Conservation (phyloP, 768 basidiomycete species). For the Boletus eberwhitei region DNA sequence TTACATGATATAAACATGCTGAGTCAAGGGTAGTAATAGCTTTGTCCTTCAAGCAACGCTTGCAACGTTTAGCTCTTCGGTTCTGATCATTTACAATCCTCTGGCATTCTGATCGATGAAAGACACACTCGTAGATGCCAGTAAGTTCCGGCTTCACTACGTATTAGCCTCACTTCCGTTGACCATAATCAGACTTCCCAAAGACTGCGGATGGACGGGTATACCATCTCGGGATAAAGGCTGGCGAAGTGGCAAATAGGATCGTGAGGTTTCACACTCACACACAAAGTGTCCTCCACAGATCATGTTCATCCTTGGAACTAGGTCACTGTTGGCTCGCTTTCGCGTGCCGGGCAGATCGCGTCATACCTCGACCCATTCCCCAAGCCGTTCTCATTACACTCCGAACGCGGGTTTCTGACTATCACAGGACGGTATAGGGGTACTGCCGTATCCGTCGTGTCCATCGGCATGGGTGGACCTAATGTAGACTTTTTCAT, state of each 20-base stretch:
- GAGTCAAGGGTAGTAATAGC: slow-evolving; percentile 1
- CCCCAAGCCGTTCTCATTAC: slow-evolving; percentile 57
- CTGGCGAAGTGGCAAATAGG: slow-evolving; percentile 78
- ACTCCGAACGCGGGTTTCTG: slow-evolving; percentile 73
- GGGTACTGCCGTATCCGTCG: slow-evolving; percentile 61
- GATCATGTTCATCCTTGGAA: slow-evolving; percentile 1
- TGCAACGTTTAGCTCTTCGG: not conserved
- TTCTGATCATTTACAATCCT: slow-evolving; percentile 1
- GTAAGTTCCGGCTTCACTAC: slow-evolving; percentile 39
- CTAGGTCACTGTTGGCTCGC: slow-evolving; percentile 73
- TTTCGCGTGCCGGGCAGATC: slow-evolving; percentile 60
- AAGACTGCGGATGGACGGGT: slow-evolving; percentile 69
- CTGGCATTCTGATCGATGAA: slow-evolving; percentile 45
- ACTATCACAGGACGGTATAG: slow-evolving; percentile 68
- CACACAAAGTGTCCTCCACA: not conserved
- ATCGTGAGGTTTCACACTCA: slow-evolving; percentile 45
- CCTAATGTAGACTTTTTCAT: slow-evolving; percentile 87
- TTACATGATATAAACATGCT: slow-evolving; percentile 5
- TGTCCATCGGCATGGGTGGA: slow-evolving; percentile 82
- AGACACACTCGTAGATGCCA: slow-evolving; percentile 60
- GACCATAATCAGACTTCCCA: slow-evolving; percentile 59
- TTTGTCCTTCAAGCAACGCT: not conserved
- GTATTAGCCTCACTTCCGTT: not conserved
- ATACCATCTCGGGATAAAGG: slow-evolving; percentile 73
- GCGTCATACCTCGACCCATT: slow-evolving; percentile 58